These are phyloP conservation scores for Arachis monticola DNA, from an alignment of 331 rosid species.

Conservation along the genomic window DNA sequence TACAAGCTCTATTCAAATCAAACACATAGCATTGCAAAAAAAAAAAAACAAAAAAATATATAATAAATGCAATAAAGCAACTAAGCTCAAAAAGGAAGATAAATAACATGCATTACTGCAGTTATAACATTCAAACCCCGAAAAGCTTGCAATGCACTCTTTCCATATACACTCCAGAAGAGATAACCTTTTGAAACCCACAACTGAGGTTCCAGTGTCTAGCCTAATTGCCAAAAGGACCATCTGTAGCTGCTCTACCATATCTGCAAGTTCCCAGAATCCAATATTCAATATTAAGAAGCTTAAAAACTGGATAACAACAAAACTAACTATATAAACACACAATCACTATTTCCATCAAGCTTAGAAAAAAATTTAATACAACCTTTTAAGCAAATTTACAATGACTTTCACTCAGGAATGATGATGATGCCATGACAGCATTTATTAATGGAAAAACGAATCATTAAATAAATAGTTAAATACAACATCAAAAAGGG, in stretches of 20 bases:
- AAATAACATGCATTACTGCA: conserved; percentile 66
- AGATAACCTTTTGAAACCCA: conserved; percentile 63
- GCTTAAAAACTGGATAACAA: conserved; percentile 47
- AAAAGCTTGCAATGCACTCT: conserved; percentile 60
- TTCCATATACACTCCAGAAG: conserved; percentile 57
- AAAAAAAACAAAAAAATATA: neutral
- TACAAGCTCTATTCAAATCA: too few relatives aligned
- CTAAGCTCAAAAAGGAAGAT: conserved; percentile 58
- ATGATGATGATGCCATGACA: neutral
- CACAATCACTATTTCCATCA: conserved; percentile 43
- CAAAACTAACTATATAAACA: conserved; percentile 51
- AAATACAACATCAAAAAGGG: neutral
- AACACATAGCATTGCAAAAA: too few relatives aligned
- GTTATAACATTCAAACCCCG: conserved; percentile 60
- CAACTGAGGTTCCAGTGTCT: conserved; percentile 67
- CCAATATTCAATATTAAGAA: conserved; percentile 65
- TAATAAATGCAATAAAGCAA: conserved; percentile 77
- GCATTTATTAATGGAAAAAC: conserved; percentile 31
- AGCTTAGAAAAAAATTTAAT: conserved; percentile 29
- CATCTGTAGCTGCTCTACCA: conserved; percentile 66
- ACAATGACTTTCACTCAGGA: conserved; percentile 21
- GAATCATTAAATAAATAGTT: conserved; percentile 27
- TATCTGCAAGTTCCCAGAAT: conserved; percentile 82
- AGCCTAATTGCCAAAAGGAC: conserved; percentile 79
- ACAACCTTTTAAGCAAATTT: conserved; percentile 32